Conservation (phyloP, 805 yeast genomes). For the Myxozyma melibiosi region DNA sequence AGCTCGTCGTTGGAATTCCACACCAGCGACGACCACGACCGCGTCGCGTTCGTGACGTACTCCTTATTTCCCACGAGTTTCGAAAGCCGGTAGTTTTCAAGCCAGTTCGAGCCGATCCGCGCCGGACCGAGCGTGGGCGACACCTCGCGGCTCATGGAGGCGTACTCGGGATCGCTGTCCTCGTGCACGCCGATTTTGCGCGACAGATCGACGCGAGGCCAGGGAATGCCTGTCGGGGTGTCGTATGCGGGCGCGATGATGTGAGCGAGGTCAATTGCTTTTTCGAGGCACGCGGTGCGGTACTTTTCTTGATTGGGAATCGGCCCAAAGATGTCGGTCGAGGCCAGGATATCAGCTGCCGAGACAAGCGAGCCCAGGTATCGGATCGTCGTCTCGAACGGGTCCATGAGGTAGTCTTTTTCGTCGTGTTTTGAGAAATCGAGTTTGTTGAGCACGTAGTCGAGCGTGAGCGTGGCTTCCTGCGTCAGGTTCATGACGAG, state of each 20-base stretch:
- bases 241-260: constrained; percentile 51
- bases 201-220: constrained; percentile 33
- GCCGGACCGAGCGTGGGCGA: constrained; percentile 20
- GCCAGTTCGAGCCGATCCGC: constrained; percentile 27
- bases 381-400: constrained; percentile 49
- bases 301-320: constrained; percentile 11
- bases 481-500: constrained; percentile 43
- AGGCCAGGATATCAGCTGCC: constrained; percentile 48
- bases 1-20: constrained; percentile 24
- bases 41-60: constrained; percentile 39
- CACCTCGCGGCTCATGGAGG: neutral
- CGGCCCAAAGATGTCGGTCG: constrained; percentile 34
- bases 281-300: constrained; percentile 35
- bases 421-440: constrained; percentile 45
- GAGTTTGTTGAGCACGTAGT: constrained; percentile 38
- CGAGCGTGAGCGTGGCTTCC: constrained; percentile 43
- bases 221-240: constrained; percentile 52
- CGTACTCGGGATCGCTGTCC: neutral
- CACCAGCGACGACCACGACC: constrained; percentile 26
- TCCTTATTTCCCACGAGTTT: constrained; percentile 47
- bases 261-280: constrained; percentile 47
- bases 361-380: constrained; percentile 51
- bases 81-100: constrained; percentile 50
- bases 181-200: constrained; percentile 16
- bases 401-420: constrained; percentile 42